Evolutionary conservation across 2,329 filamentous ascomycete genomes (phyloP).

Genomic region (Mariannaea elegans): DNA sequence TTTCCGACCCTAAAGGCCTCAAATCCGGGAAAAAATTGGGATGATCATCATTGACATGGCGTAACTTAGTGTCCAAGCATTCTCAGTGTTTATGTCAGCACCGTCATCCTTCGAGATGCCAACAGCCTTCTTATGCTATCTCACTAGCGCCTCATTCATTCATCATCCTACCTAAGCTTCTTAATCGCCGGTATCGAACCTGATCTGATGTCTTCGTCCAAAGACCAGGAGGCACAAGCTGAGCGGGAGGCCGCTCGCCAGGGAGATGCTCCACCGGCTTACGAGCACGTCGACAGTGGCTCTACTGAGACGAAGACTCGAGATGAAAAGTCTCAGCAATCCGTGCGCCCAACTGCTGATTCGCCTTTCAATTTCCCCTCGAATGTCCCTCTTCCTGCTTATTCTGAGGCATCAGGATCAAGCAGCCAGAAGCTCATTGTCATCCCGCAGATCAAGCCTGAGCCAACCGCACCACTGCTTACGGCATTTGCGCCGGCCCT

Average conservation of each 20-base stretch:
- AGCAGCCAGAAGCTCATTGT: conserved; percentile 45
- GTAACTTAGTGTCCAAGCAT: too few relatives aligned
- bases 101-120: too few relatives aligned
- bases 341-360: conserved; percentile 41
- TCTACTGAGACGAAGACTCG: background rate
- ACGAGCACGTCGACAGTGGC: background rate
- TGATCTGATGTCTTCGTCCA: too few relatives aligned
- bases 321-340: background rate
- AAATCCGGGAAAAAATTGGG: too few relatives aligned
- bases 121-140: too few relatives aligned
- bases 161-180: too few relatives aligned
- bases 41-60: too few relatives aligned
- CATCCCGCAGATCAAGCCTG: conserved; percentile 50
- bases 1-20: too few relatives aligned
- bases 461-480: conserved; percentile 50
- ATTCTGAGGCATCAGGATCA: conserved; percentile 32
- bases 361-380: conserved; percentile 53
- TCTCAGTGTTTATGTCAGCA: too few relatives aligned
- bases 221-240: conserved; percentile 12
- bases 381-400: conserved; percentile 42
- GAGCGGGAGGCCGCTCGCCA: conserved; percentile 2
- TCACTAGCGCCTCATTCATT: too few relatives aligned
- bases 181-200: too few relatives aligned
- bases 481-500: conserved; percentile 50
- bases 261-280: conserved; percentile 9